Base-by-base conservation (phyloP, 179 eudicot genomes). In the Dionaea muscipula region DNA sequence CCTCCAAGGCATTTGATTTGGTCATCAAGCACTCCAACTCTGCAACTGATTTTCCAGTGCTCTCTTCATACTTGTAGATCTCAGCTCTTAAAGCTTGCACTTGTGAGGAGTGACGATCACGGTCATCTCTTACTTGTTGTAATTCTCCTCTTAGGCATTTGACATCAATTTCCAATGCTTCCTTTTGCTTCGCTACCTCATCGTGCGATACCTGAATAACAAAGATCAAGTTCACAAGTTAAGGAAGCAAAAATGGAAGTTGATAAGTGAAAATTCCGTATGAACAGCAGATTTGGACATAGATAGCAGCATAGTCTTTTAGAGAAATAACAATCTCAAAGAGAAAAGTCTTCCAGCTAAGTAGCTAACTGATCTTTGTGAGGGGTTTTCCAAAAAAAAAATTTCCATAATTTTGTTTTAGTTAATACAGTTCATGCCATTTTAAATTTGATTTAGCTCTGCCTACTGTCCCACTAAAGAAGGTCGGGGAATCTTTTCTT, bases 121-220 rank as follows among this genome's bases (percentile, higher is more conserved):
- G 81, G n/a, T 84, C 93, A 14, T 78, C 93, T 66, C 87, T 66
- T 5, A 75, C 79, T 53, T 74, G 84, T 33, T 78, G 82, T 48
- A 84, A 37, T 52, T 84, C 93, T 47, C 63, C 76, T 62, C 81
- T 61, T 26, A 78, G 60, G 50, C 77, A 57, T 47, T 48, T 72
- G 58, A 81, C 65, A 50, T 84, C 93, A 47, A 31, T 70, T 35
- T 7, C 60, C 31, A 77, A 49, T 11, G 53, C 35, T 56, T 78
- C 82, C 35, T 77, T 84, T 56, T 76, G 82, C 60, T 72, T 72
- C 25, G 64, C 41, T n/a, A 73, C 75, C 56, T 81, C 93, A 10
- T 79, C 84, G 21, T 66, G 86, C 21, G 69, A 71, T 28, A 80
- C 68, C 93, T 84, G 57, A 38, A 57, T 16, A 1, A 59, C 14